These are phyloP conservation scores for Candolleomyces efflorescens DNA, from an alignment of 768 basidiomycete genomes.

Conservation along the genomic window DNA sequence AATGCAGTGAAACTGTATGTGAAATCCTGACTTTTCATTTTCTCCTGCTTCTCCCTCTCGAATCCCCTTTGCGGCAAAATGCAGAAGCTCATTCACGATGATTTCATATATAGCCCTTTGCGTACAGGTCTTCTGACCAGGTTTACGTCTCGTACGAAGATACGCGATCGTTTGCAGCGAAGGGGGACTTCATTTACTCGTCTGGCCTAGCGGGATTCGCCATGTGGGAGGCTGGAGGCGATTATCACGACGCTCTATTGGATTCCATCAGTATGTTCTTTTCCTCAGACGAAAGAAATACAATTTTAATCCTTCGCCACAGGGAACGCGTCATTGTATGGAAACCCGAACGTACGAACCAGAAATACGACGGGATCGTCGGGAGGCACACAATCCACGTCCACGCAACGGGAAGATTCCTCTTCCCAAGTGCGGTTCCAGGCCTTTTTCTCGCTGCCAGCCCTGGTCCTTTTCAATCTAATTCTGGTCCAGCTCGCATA, in stretches of 20 bases:
- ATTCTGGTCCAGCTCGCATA: neutral
- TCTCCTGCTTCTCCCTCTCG: neutral
- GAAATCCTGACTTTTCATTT: neutral
- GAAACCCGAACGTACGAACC: slow-evolving; percentile 4
- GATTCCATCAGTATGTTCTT: slow-evolving; percentile 47
- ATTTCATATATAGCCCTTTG: slow-evolving; percentile 48
- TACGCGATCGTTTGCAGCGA: slow-evolving; percentile 51
- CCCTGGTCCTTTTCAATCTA: neutral
- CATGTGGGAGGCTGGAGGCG: slow-evolving; percentile 71
- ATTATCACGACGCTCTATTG: slow-evolving; percentile 55
- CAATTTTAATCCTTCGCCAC: neutral
- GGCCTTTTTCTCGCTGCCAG: neutral
- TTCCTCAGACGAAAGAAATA: neutral
- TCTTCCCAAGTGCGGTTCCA: neutral
- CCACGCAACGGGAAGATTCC: neutral
- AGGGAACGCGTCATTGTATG: slow-evolving; percentile 1
- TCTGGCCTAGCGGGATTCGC: slow-evolving; percentile 60
- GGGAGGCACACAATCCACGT: neutral
- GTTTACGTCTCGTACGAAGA: slow-evolving; percentile 68
- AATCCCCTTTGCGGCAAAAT: slow-evolving; percentile 1
- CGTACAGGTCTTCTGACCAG: slow-evolving; percentile 52
- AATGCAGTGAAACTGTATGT: slow-evolving; percentile 70
- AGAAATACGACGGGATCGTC: neutral
- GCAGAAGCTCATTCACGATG: slow-evolving; percentile 1
- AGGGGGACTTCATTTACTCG: slow-evolving; percentile 55